A percentile compares a stretch with the other conserved stretches of the same genome.
phyloP scores from a whole-genome alignment of 1,284 basidiomycete genomes.

The Cryptococcus jaspeensis region DNA sequence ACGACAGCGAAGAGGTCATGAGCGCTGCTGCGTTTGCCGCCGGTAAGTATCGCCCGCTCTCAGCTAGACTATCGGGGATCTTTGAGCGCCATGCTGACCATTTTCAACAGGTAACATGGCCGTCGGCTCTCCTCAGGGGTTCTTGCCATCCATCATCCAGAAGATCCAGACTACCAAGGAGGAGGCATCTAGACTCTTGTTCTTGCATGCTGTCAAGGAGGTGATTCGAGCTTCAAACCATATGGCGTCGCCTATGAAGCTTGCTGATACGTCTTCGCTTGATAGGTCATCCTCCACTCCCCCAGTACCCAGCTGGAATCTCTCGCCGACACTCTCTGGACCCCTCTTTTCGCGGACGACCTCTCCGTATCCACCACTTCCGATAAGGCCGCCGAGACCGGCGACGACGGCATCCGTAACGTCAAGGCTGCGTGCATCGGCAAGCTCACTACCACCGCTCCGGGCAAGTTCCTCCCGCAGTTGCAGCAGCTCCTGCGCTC shows the following conservation, averaged over 20 bases:
- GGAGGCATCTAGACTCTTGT: conserved; percentile 73
- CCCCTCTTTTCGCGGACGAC: conserved; percentile 81
- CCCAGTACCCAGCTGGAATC: conserved; percentile 75
- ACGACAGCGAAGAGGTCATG: conserved; percentile 77
- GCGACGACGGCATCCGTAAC: conserved; percentile 88
- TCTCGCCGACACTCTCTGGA: conserved; percentile 86
- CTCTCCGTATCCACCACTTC: conserved; percentile 13
- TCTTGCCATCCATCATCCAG: conserved; percentile 80
- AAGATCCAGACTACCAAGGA: conserved; percentile 66
- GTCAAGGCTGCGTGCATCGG: conserved; percentile 96
- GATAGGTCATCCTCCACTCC: conserved; percentile 84
- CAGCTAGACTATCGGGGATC: no score
- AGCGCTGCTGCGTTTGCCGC: conserved; percentile 89
- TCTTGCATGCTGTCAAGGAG: conserved; percentile 92
- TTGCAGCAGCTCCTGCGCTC: conserved; percentile 61
- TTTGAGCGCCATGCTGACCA: no score
- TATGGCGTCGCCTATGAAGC: no score
- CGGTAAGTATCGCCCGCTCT: conserved; percentile 56
- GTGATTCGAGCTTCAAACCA: no score
- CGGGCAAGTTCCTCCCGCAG: conserved; percentile 82
- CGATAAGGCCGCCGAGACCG: conserved; percentile 50
- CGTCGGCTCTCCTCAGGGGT: conserved; percentile 80
- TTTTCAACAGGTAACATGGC: conserved; percentile 76
- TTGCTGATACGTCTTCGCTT: neutral
- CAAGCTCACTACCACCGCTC: conserved; percentile 87